These are phyloP conservation scores for Pseudozyma hubeiensis DNA, from an alignment of 1,284 basidiomycete species.

Conservation along the genomic window DNA sequence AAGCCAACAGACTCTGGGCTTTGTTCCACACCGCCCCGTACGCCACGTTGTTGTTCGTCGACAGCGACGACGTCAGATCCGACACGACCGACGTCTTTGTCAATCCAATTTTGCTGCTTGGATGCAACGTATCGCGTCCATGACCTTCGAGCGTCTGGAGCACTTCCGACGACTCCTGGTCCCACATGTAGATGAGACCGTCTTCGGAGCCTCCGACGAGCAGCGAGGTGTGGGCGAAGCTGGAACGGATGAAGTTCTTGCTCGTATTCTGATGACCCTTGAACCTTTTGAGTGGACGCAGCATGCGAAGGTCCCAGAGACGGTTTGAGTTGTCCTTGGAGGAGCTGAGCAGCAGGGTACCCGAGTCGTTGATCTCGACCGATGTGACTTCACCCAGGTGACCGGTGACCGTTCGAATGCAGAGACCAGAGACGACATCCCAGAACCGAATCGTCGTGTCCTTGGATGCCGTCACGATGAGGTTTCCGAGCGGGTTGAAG, in stretches of 20 bases:
- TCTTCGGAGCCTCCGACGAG: constrained; percentile 71
- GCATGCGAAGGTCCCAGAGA: constrained; percentile 65
- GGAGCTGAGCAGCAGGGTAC: constrained; percentile 70
- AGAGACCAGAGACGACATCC: constrained; percentile 71
- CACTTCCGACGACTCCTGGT: constrained; percentile 64
- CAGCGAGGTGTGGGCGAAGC: constrained; percentile 70
- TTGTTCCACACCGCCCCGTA: constrained; percentile 71
- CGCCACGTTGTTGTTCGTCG: constrained; percentile 63
- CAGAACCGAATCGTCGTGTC: constrained; percentile 72
- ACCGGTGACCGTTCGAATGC: constrained; percentile 70
- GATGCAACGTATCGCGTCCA: constrained; percentile 35
- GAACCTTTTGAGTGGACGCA: constrained; percentile 70
- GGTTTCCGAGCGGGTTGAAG: constrained; percentile 70
- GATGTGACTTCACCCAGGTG: constrained; percentile 72
- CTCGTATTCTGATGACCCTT: constrained; percentile 72
- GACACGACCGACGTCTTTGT: constrained; percentile 16
- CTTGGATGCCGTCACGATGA: constrained; percentile 71
- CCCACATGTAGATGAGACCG: constrained; percentile 67
- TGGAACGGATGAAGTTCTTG: constrained; percentile 71
- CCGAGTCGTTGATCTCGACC: constrained; percentile 71
- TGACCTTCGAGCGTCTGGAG: constrained; percentile 67
- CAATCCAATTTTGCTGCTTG: not conserved
- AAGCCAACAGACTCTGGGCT: constrained; percentile 68
- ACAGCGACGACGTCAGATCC: constrained; percentile 29
- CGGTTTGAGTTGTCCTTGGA: constrained; percentile 71